A percentile compares a stretch with the other conserved stretches of the same genome.
Evolutionary conservation across 2,329 filamentous ascomycete species (phyloP).

Genomic region (Claviceps cyperi): DNA sequence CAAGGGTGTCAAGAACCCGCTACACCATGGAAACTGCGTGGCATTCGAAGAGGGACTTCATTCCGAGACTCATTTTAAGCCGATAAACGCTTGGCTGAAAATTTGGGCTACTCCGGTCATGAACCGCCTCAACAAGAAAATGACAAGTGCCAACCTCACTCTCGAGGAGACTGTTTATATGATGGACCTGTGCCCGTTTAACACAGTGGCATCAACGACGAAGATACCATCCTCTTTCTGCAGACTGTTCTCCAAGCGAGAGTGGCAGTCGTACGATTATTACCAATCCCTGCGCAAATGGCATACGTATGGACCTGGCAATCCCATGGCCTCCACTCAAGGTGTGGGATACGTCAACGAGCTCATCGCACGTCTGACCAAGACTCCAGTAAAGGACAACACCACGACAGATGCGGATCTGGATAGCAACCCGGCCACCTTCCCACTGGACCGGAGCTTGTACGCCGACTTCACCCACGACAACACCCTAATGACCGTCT

Average conservation of each 20-base stretch:
- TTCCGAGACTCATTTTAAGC: slow-evolving; percentile 30
- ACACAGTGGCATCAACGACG: slow-evolving; percentile 51
- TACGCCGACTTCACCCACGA: slow-evolving; percentile 92
- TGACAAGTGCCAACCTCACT: slow-evolving; percentile 54
- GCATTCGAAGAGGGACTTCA: slow-evolving; percentile 49
- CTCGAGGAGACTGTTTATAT: slow-evolving; percentile 49
- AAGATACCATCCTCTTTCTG: slow-evolving; percentile 54
- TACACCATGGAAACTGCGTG: slow-evolving; percentile 59
- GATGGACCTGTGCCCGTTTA: slow-evolving; percentile 84
- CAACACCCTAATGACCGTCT: slow-evolving; percentile 68
- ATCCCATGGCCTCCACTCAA: slow-evolving; percentile 66
- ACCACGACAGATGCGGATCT: slow-evolving; percentile 70
- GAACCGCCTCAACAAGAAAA: slow-evolving; percentile 51
- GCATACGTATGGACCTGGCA: slow-evolving; percentile 67
- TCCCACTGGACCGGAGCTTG: slow-evolving; percentile 52
- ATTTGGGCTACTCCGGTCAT: slow-evolving; percentile 54
- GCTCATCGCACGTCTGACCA: slow-evolving; percentile 66
- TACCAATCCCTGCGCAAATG: slow-evolving; percentile 68
- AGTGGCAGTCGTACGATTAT: slow-evolving; percentile 74
- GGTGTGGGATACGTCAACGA: slow-evolving; percentile 83
- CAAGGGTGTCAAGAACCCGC: slow-evolving; percentile 59
- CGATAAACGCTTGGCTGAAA: slow-evolving; percentile 42
- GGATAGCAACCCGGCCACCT: slow-evolving; percentile 50
- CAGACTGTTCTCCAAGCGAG: slow-evolving; percentile 51
- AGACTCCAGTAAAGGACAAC: slow-evolving; percentile 50